phyloP scores from a whole-genome alignment of 345 rosid genomes.

The Raphanus sativus region DNA sequence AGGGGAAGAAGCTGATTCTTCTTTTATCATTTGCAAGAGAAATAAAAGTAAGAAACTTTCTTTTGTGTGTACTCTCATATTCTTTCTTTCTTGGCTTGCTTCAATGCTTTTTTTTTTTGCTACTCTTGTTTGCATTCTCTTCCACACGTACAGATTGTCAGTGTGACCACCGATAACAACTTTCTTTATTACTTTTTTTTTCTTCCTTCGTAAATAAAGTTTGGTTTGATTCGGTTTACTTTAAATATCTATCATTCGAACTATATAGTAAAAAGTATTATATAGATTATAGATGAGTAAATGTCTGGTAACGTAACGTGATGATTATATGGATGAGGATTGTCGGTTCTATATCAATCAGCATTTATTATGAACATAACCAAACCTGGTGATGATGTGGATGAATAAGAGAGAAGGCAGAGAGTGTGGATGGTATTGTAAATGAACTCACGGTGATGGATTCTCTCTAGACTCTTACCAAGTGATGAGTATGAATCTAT shows the following conservation, averaged over 20 bases:
- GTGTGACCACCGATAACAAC: slow-evolving; percentile 24
- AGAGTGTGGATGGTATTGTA: neutral
- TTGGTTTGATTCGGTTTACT: neutral
- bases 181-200: neutral
- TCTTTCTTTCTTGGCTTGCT: neutral
- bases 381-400: neutral
- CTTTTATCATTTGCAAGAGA: slow-evolving; percentile 28
- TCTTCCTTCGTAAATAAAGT: neutral
- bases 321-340: neutral
- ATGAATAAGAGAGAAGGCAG: neutral
- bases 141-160: slow-evolving; percentile 35
- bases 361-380: too few relatives aligned
- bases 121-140: slow-evolving; percentile 25
- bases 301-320: neutral
- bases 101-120: slow-evolving; percentile 2
- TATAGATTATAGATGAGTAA: too few relatives aligned
- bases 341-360: neutral
- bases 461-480: neutral
- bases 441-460: neutral
- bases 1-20: slow-evolving; percentile 33
- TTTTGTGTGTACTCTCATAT: neutral
- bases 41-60: neutral
- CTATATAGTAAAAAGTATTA: too few relatives aligned
- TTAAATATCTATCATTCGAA: neutral
- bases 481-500: neutral